Percentiles rank a stretch among this genome's conserved stretches.
Conservation (phyloP, 1,284 basidiomycete species). For the Boletus semigastroideus region DNA sequence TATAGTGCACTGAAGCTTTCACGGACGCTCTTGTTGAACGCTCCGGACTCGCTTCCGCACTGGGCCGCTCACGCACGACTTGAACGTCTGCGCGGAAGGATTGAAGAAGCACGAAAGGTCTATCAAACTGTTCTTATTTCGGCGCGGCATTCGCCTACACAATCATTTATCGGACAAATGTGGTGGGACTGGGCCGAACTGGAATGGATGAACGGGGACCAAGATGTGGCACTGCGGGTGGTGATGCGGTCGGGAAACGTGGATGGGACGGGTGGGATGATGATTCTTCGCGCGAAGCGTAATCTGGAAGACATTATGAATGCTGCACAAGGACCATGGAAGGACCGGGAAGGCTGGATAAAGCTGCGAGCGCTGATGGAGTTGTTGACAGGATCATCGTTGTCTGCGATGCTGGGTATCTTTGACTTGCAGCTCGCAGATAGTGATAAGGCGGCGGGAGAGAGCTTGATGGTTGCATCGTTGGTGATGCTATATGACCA, state of each 20-base stretch:
- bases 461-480: conserved; percentile 59
- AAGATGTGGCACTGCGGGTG: conserved; percentile 51
- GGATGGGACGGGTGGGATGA: conserved; percentile 50
- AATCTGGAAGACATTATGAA: conserved; percentile 49
- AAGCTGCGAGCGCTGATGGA: conserved; percentile 66
- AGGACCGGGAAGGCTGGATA: conserved; percentile 60
- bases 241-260: conserved; percentile 55
- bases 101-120: conserved; percentile 78
- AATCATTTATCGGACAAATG: conserved; percentile 47
- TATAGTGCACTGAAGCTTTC: conserved; percentile 73
- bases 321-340: conserved; percentile 41
- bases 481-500: conserved; percentile 67
- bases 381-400: conserved; percentile 47
- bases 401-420: conserved; percentile 43
- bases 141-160: conserved; percentile 37
- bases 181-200: conserved; percentile 92
- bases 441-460: conserved; percentile 37
- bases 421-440: conserved; percentile 45
- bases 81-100: conserved; percentile 69
- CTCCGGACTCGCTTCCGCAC: conserved; percentile 65
- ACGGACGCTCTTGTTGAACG: conserved; percentile 61
- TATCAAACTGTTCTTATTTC: conserved; percentile 68
- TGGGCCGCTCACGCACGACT: conserved; percentile 86
- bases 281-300: conserved; percentile 58
- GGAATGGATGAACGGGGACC: conserved; percentile 72